Percentiles rank a stretch among this genome's conserved stretches.
phyloP scores from a whole-genome alignment of 139 green algal genomes.

The Auxenochlorella pyrenoidosa region DNA sequence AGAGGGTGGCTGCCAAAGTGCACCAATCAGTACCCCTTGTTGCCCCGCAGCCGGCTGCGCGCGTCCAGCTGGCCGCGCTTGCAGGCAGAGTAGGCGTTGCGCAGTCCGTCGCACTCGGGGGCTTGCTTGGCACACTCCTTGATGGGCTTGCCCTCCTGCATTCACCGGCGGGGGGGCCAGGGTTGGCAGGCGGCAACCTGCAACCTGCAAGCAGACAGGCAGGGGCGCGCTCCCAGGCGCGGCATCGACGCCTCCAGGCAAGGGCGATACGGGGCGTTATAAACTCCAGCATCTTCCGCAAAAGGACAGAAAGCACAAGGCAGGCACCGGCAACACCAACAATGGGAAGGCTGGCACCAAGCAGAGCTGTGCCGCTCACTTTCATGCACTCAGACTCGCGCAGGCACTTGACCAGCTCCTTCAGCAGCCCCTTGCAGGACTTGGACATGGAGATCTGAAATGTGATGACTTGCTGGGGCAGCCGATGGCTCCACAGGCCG shows the following conservation, averaged over 20 bases:
- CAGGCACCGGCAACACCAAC: constrained; percentile 28
- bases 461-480: background rate
- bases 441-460: constrained; percentile 63
- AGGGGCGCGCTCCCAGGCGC: too few relatives aligned
- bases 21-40: constrained; percentile 72
- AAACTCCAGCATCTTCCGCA: too few relatives aligned
- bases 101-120: constrained; percentile 69
- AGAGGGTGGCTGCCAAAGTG: too few relatives aligned
- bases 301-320: too few relatives aligned
- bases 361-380: background rate
- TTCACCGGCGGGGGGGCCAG: too few relatives aligned
- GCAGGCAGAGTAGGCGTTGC: constrained; percentile 75
- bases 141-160: constrained; percentile 52
- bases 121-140: constrained; percentile 66
- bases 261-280: too few relatives aligned
- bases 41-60: constrained; percentile 77
- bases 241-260: too few relatives aligned
- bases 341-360: background rate
- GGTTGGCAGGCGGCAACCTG: too few relatives aligned
- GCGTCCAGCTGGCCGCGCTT: constrained; percentile 79
- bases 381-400: constrained; percentile 72
- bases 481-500: background rate
- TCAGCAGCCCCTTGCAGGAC: constrained; percentile 71
- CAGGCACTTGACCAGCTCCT: constrained; percentile 79
- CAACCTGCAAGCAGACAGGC: too few relatives aligned